These are phyloP conservation scores for Pseudotsuga menziesii DNA, from an alignment of 75 land plant species.

Conservation along the genomic window DNA sequence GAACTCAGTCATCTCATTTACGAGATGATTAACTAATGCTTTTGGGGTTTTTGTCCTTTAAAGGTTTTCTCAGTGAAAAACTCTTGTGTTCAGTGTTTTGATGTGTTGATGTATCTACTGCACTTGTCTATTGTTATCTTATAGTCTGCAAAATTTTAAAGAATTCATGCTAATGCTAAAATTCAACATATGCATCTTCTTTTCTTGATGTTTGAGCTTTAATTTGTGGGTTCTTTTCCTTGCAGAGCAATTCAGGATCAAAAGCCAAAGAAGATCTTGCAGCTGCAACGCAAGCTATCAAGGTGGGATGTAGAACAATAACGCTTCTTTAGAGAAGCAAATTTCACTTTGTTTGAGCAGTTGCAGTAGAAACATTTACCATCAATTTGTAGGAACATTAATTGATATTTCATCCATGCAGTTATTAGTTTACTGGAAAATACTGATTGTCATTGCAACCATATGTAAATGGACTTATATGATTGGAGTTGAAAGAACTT, in stretches of 20 bases:
- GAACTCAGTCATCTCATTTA: too few relatives aligned
- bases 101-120: too few relatives aligned
- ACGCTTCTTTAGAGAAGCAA: neutral
- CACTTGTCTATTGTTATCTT: too few relatives aligned
- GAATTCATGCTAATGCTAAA: too few relatives aligned
- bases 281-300: slow-evolving; percentile 91
- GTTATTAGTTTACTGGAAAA: neutral
- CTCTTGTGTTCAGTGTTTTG: too few relatives aligned
- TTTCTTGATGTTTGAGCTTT: neutral
- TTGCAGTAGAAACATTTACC: neutral
- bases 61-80: too few relatives aligned
- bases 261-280: slow-evolving; percentile 99
- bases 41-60: too few relatives aligned
- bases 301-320: slow-evolving; percentile 37
- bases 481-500: neutral
- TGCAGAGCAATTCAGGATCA: slow-evolving; percentile 94
- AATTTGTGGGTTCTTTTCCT: slow-evolving; percentile 6
- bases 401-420: neutral
- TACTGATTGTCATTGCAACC: neutral
- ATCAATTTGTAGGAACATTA: neutral
- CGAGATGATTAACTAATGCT: too few relatives aligned
- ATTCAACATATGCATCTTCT: too few relatives aligned
- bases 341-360: neutral
- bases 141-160: too few relatives aligned
- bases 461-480: neutral